A percentile compares a stretch with the other conserved stretches of the same genome.
phyloP scores from a whole-genome alignment of 1,284 basidiomycete genomes.

The Pisolithus thermaeus region DNA sequence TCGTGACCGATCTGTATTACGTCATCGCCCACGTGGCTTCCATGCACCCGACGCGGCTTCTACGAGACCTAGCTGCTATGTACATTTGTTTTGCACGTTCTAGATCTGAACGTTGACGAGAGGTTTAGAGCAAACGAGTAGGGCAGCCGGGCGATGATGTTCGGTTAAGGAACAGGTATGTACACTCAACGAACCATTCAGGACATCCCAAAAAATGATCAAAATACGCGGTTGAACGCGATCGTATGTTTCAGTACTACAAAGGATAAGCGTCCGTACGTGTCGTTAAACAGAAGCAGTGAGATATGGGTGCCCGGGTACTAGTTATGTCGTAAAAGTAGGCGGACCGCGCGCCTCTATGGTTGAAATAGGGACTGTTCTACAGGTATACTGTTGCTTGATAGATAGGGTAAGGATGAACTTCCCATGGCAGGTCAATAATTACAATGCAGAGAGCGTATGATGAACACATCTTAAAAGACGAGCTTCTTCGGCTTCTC shows the following conservation, averaged over 20 bases:
- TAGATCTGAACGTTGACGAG: too few species aligned
- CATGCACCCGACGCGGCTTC: too few species aligned
- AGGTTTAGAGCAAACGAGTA: too few species aligned
- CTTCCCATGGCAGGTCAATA: constrained; percentile 59
- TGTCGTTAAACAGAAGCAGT: constrained; percentile 10
- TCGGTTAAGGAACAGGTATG: too few species aligned
- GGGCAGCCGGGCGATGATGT: too few species aligned
- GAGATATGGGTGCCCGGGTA: constrained; percentile 22
- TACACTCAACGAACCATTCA: not conserved
- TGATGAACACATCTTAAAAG: constrained; percentile 45
- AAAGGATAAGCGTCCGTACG: constrained; percentile 23
- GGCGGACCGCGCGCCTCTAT: constrained; percentile 9
- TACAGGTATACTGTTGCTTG: constrained; percentile 28
- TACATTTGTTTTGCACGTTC: too few species aligned
- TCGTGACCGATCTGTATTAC: too few species aligned
- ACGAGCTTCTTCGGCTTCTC: constrained; percentile 94
- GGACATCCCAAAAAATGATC: not conserved
- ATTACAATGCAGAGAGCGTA: constrained; percentile 16
- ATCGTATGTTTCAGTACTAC: constrained; percentile 42
- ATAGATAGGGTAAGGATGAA: constrained; percentile 81
- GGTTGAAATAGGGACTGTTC: constrained; percentile 16
- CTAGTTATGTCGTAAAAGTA: constrained; percentile 14
- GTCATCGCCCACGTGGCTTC: too few species aligned
- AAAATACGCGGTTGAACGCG: constrained; percentile 65
- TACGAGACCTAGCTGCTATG: too few species aligned